Evolutionary conservation across 371 early-diverging fungal genomes (phyloP), one percentile per base, ranked within the genome.

Genomic region (Apophysomyces sp.): DNA sequence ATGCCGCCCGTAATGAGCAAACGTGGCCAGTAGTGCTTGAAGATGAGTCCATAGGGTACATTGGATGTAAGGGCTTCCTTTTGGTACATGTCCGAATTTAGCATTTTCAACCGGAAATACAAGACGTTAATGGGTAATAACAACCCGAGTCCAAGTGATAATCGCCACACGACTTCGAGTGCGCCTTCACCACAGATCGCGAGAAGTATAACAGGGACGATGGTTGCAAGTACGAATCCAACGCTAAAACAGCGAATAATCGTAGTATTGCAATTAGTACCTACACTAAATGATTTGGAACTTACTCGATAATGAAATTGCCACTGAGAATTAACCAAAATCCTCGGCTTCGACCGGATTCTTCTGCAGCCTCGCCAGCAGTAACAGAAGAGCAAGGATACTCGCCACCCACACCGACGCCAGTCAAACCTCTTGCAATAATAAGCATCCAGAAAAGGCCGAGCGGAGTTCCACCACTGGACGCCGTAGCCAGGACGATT

Each of bases 91-190:
- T 77, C 67, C 3, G 82, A 83, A 67, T 81, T 80, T 52, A 67
- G 58, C 82, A 83, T 83, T 62, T 80, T 83, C 57, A 83, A 65
- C 36, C 84, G 82, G 69, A 83, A 83, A 53, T 81, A 83, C 58
- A 83, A 56, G 16, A 83, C 82, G 18, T 72, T 74, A 55, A 81
- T 61, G 7, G 84, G 84, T 8, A 78, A 67, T 9, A 83, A 26
- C 29, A 80, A 66, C 30, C 84, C 84, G 16, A 83, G 76, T 24
- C 80, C 84, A 56, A 83, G 69, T 2, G 79, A 73, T 4, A 80
- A 56, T 39, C 82, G 74, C 84, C 84, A 81, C 30, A 80, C 73
- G 37, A 61, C 71, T 61, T 68, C 80, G 62, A 75, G 59, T 15
- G 59, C 68, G 57, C 60, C 62, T 59, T 69, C 70, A 24, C 67